Evolutionary conservation across 139 green algal species (phyloP), one percentile per base, ranked within the genome.

Genomic region (Limnomonas spitsbergensis): DNA sequence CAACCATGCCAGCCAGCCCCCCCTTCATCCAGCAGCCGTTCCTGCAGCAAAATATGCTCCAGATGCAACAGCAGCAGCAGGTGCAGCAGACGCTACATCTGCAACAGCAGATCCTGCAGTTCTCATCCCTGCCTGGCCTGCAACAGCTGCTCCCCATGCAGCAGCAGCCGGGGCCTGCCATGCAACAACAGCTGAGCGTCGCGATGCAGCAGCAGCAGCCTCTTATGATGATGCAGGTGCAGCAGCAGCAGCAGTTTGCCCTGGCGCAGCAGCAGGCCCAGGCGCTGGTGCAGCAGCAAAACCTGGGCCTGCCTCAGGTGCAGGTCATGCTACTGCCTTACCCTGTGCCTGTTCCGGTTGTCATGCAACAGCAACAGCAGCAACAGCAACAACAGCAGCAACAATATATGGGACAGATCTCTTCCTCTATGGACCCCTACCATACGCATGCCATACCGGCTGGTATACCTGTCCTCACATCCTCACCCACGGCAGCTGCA

Each of bases 291-390:
- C 56, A 70, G 29, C 56, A 70, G 56, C 56, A 70, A 36, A 38
- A 70, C 29, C 56, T 20, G 24, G 56, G 56, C 56, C 6, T 70
- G 29, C 14, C 14, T 9, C 56, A 24, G 9, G 29, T 36, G n/a
- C 56, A 24, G 56, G 7, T 70, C 7, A 7, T 70, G 14, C 56
- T 70, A 20, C 56, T 70, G 14, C 9, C 24, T 7, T 70, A 70
- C 56, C 56, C 56, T 35, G 56, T 70, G n/a, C 56, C 56, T 35
- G 56, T 70, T 7, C 56, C 56, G 27, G 56, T 70, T 70, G 56
- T 70, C 7, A 4, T 70, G 14, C 9, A 24, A 20, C 56, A 24
- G 4, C 56, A 37, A 20, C 56, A 70, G 29, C 56, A 70, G n/a
- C 56, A 38, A 36, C 56, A 34, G 24, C 42, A 54, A 9, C 42